Evolutionary conservation across 2,329 filamentous ascomycete species (phyloP), one percentile per base, ranked within the genome.

Genomic region (Cytospora piceicola): DNA sequence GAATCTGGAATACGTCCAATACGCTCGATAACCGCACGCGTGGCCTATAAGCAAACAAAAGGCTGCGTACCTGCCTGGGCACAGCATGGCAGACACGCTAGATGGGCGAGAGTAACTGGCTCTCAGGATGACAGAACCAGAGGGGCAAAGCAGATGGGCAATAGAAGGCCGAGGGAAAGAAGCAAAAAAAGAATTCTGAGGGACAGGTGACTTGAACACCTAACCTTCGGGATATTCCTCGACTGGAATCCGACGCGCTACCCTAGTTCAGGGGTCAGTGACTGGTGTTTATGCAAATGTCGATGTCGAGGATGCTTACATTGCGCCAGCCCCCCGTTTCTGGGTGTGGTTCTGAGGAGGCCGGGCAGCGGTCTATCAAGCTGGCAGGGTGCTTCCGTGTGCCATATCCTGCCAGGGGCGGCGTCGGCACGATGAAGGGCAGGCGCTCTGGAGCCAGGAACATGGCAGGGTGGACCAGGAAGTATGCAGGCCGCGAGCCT

Each of bases 161-260:
- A 29, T 20, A 49, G 29, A 29, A 22, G 11, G 36, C 22, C 7
- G n/a, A 12, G 20, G 20, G 7, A 1, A 14, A 49, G 6, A 54
- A 51, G 39, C 17, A 22, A 57, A 61, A 63, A 36, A 27, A 36
- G 9, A 2, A 20, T 1, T 14, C 20, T 51, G 60, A 57, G 60
- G 53, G 32, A 56, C 36, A 42, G 52, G 52, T 42, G 34, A 62
- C n/a, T 51, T 22, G 39, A 57, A 56, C 60, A 29, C 36, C 27
- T 30, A 56, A 6, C 34, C 52, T 62, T 62, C 34, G 60, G 29
- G 36, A 62, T 22, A 14, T 24, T 49, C 46, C 46, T 22, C 12
- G 2, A 4, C 52, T 49, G 52, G 52, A 56, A 62, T 49, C 60
- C 29, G 53, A 57, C 53, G 39, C 53, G 60, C 53, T 57, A 32